phyloP scores from a whole-genome alignment of 352 stramenopile genomes.

The Phytophthora niederhauseri region DNA sequence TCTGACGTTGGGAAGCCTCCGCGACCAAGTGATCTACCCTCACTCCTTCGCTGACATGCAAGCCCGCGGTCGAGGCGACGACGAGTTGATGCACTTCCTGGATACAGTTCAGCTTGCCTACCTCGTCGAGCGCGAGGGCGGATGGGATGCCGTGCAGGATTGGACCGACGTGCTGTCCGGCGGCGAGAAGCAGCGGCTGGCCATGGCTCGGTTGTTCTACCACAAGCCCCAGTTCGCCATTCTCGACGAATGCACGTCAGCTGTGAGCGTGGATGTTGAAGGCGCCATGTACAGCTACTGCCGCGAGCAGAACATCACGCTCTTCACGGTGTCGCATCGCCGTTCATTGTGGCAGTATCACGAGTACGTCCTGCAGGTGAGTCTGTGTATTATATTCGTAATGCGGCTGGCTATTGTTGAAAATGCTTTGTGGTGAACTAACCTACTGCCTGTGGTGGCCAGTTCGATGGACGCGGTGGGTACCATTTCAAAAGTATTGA shows the following conservation, averaged over 20 bases:
- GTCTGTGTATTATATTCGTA: neutral
- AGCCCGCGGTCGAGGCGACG: slow-evolving; percentile 44
- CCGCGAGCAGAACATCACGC: slow-evolving; percentile 84
- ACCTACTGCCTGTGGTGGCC: neutral
- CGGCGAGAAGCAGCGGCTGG: slow-evolving; percentile 89
- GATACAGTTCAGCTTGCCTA: slow-evolving; percentile 79
- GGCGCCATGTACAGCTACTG: slow-evolving; percentile 82
- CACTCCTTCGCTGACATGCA: slow-evolving; percentile 64
- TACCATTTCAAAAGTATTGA: slow-evolving; percentile 82
- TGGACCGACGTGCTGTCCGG: slow-evolving; percentile 88
- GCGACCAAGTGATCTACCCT: slow-evolving; percentile 90
- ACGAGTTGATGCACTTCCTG: slow-evolving; percentile 63
- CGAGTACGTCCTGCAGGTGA: slow-evolving; percentile 74
- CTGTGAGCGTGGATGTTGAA: slow-evolving; percentile 83
- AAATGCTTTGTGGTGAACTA: neutral
- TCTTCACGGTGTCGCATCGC: slow-evolving; percentile 90
- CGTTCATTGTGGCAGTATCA: slow-evolving; percentile 90
- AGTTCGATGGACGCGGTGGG: slow-evolving; percentile 76
- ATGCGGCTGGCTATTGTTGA: neutral
- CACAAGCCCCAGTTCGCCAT: slow-evolving; percentile 89
- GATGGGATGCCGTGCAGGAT: slow-evolving; percentile 74
- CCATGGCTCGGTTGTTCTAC: slow-evolving; percentile 87
- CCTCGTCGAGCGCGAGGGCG: slow-evolving; percentile 63
- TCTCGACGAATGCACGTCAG: slow-evolving; percentile 83
- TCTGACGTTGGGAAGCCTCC: slow-evolving; percentile 82